Conservation (phyloP, 2,329 filamentous ascomycete genomes). For the Cercospora sp. region DNA sequence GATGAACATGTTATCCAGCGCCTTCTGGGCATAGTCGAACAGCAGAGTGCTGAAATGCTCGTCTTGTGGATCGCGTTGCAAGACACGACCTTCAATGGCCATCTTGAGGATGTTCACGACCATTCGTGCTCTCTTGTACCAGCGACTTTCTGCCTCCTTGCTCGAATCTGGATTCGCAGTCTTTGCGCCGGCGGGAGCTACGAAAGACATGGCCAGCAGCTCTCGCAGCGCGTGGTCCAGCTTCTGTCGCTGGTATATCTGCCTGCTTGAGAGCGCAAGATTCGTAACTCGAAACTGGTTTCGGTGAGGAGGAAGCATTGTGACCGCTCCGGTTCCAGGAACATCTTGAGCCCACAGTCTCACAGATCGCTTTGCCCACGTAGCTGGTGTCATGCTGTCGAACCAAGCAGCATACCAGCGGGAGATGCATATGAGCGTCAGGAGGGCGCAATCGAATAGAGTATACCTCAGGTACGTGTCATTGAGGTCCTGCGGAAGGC, state of each 20-base stretch:
- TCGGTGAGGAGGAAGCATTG: background rate
- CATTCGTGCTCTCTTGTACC: background rate
- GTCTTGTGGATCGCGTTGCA: slow-evolving; percentile 2
- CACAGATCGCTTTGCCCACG: background rate
- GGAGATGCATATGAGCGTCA: slow-evolving; percentile 5
- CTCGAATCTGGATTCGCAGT: background rate
- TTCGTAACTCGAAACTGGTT: background rate
- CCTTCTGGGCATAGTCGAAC: background rate
- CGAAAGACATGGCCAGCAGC: background rate
- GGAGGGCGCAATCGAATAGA: slow-evolving; percentile 4
- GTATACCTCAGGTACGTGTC: background rate
- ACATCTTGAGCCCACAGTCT: slow-evolving; percentile 1
- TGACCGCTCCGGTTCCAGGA: background rate
- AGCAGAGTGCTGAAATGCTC: background rate
- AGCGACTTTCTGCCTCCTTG: background rate
- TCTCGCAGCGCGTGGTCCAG: background rate
- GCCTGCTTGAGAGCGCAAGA: background rate
- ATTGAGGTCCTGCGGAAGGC: background rate
- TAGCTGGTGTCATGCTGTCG: background rate
- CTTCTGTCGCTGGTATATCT: background rate
- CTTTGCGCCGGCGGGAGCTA: background rate
- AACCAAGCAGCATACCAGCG: slow-evolving; percentile 9
- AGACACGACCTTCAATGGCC: background rate
- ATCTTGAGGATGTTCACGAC: background rate
- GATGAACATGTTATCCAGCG: slow-evolving; percentile 3